Evolutionary conservation across 164 flowering plant species (phyloP).

Genomic region (Chimonanthus praecox): DNA sequence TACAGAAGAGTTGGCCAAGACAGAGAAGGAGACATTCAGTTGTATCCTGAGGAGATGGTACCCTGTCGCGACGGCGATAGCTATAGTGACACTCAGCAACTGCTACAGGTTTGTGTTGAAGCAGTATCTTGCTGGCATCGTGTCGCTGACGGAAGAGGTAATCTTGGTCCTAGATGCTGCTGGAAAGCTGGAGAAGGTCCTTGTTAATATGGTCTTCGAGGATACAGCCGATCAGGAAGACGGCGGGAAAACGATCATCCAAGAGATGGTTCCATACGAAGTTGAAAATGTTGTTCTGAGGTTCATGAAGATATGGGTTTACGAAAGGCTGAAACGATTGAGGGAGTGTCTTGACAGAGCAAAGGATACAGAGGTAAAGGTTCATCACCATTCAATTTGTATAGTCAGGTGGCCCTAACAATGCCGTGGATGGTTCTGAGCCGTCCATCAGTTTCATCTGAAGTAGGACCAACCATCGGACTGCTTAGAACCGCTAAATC

Average conservation of each 20-base stretch:
- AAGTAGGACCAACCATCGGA: no score
- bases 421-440: no score
- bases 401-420: no score
- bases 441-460: no score
- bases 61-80: slow-evolving; percentile 62
- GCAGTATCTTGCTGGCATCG: slow-evolving; percentile 48
- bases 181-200: slow-evolving; percentile 68
- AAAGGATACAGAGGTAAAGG: slow-evolving; percentile 74
- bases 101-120: slow-evolving; percentile 67
- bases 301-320: slow-evolving; percentile 62
- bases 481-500: no score
- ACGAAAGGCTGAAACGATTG: slow-evolving; percentile 44
- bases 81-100: slow-evolving; percentile 68
- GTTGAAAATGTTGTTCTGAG: slow-evolving; percentile 53
- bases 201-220: slow-evolving; percentile 85
- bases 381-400: not conserved
- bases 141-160: slow-evolving; percentile 40
- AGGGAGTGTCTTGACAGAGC: slow-evolving; percentile 49
- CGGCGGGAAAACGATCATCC: slow-evolving; percentile 67
- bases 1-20: slow-evolving; percentile 60
- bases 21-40: slow-evolving; percentile 77
- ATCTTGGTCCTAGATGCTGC: slow-evolving; percentile 62
- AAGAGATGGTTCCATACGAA: slow-evolving; percentile 87
- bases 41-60: slow-evolving; percentile 75
- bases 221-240: slow-evolving; percentile 75